Percentiles rank a stretch among this genome's conserved stretches.
These are phyloP conservation scores for Amanita polypyramis DNA, from an alignment of 768 basidiomycete species.

Conservation along the genomic window DNA sequence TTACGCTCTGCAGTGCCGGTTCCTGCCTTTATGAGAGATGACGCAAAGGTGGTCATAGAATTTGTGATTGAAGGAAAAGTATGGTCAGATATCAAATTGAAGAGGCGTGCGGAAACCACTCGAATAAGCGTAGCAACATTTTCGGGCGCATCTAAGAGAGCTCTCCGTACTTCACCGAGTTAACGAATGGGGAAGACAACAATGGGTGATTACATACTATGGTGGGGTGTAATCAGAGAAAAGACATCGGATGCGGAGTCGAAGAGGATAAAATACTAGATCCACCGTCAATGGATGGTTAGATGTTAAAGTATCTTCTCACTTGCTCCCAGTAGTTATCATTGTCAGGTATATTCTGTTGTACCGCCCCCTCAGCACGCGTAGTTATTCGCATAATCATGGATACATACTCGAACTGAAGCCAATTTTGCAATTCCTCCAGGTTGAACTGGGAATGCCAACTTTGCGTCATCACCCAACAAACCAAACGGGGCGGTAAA, in stretches of 20 bases:
- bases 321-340: constrained; percentile 93
- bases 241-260: constrained; percentile 88
- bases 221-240: constrained; percentile 77
- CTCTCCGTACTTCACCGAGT: constrained; percentile 56
- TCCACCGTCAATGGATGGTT: neutral
- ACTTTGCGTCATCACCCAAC: constrained; percentile 79
- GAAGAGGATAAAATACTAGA: constrained; percentile 73
- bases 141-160: constrained; percentile 72
- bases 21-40: constrained; percentile 56
- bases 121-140: constrained; percentile 78
- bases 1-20: constrained; percentile 44
- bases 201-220: constrained; percentile 43
- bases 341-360: constrained; percentile 58
- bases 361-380: constrained; percentile 5
- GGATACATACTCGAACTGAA: constrained; percentile 52
- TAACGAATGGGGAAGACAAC: constrained; percentile 4
- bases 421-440: constrained; percentile 71
- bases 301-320: constrained; percentile 11
- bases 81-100: constrained; percentile 68
- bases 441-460: constrained; percentile 78
- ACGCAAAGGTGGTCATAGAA: constrained; percentile 56
- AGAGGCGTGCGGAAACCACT: constrained; percentile 57
- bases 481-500: constrained; percentile 70
- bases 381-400: neutral
- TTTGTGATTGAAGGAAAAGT: constrained; percentile 59